phyloP scores from a whole-genome alignment of 2,329 filamentous ascomycete species.

The Raffaelea ambrosiae region DNA sequence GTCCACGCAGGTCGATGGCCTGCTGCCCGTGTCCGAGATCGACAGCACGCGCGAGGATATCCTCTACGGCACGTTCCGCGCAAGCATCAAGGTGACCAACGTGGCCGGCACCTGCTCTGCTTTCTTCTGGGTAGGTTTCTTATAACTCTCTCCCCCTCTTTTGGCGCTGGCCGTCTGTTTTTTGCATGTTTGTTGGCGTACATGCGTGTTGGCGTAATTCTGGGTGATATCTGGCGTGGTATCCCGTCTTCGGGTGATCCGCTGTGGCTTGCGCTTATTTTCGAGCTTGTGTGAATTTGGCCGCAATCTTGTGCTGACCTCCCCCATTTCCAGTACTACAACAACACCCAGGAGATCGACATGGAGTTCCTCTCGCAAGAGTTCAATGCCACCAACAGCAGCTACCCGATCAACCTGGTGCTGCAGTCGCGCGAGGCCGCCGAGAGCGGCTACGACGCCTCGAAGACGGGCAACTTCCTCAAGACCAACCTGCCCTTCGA shows the following conservation, averaged over 20 bases:
- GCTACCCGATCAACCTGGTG: conserved; percentile 63
- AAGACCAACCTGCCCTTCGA: conserved; percentile 55
- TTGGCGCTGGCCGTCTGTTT: too few species aligned
- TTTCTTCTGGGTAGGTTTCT: conserved; percentile 74
- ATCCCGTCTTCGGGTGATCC: too few species aligned
- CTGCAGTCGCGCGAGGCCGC: conserved; percentile 58
- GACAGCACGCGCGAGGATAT: conserved; percentile 53
- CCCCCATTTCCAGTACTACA: conserved; percentile 51
- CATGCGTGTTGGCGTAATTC: too few species aligned
- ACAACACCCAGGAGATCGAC: conserved; percentile 73
- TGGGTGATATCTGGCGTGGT: too few species aligned
- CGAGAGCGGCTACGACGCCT: conserved; percentile 53
- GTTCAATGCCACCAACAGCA: conserved; percentile 40
- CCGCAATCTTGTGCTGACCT: neutral
- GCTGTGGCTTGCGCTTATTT: too few species aligned
- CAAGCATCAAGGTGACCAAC: conserved; percentile 54
- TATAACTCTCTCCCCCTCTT: neutral
- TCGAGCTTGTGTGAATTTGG: neutral
- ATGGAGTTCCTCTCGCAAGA: conserved; percentile 68
- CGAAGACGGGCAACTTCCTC: conserved; percentile 48
- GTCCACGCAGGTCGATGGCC: conserved; percentile 32
- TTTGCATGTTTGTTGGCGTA: too few species aligned
- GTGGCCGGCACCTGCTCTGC: conserved; percentile 63
- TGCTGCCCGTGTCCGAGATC: conserved; percentile 56
- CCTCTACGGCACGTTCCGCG: conserved; percentile 61